Evolutionary conservation across 179 eudicot species (phyloP).

Genomic region (Heliamphora pulchella): DNA sequence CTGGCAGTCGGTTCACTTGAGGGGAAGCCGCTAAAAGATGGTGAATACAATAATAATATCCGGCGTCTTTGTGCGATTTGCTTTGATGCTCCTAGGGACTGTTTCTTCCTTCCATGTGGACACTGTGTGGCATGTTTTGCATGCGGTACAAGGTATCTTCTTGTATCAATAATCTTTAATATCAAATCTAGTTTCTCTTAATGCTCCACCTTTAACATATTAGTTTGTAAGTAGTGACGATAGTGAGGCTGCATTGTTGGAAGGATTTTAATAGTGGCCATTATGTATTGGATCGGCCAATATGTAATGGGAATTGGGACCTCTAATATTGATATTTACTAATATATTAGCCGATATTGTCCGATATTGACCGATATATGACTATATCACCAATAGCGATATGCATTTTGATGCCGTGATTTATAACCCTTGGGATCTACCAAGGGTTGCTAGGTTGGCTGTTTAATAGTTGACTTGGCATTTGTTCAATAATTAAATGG

Average conservation of each 20-base stretch:
- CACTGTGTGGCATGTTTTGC: conserved; percentile 81
- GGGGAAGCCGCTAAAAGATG: conserved; percentile 34
- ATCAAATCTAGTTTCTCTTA: neutral
- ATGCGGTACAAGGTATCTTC: conserved; percentile 61
- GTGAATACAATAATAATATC: conserved; percentile 37
- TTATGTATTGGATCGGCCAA: too few relatives aligned
- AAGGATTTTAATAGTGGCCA: too few relatives aligned
- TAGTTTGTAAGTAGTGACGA: neutral
- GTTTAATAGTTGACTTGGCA: neutral
- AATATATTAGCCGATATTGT: too few relatives aligned
- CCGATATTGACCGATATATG: too few relatives aligned
- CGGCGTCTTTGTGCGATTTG: conserved; percentile 64
- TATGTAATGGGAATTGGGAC: too few relatives aligned
- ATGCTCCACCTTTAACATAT: neutral
- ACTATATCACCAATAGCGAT: too few relatives aligned
- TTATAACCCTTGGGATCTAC: neutral
- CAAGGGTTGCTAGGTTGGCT: neutral
- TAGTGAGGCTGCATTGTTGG: neutral
- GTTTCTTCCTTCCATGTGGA: conserved; percentile 90
- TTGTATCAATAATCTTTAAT: neutral
- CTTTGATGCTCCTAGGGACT: conserved; percentile 72
- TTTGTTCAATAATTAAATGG: neutral
- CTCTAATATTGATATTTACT: too few relatives aligned
- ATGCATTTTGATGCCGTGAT: too few relatives aligned
- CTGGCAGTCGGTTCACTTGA: conserved; percentile 26